Evolutionary conservation across 805 yeast genomes (phyloP).

Genomic region (Barnettozyma botsteinii): DNA sequence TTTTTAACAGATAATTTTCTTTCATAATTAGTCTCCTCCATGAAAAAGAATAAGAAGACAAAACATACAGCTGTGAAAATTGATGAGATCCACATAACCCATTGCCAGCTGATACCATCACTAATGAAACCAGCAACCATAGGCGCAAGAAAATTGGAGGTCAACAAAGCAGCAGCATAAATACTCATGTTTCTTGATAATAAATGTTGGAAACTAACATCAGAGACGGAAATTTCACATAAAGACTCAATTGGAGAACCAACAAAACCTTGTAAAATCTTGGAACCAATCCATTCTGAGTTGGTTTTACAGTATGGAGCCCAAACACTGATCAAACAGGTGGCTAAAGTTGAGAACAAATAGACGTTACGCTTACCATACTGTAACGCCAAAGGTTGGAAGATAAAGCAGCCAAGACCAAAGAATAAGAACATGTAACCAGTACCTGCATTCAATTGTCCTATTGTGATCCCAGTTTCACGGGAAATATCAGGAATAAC

Average conservation of each 20-base stretch:
- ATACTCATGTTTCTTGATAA: conserved; percentile 42
- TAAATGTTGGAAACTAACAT: conserved; percentile 47
- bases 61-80: conserved; percentile 40
- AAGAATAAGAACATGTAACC: conserved; percentile 45
- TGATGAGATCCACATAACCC: conserved; percentile 47
- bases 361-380: conserved; percentile 42
- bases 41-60: conserved; percentile 35
- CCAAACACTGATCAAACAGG: conserved; percentile 35
- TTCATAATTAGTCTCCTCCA: conserved; percentile 53
- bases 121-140: conserved; percentile 53
- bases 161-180: conserved; percentile 48
- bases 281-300: conserved; percentile 33
- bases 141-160: conserved; percentile 53
- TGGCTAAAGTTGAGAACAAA: conserved; percentile 33
- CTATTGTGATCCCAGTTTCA: conserved; percentile 31
- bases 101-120: conserved; percentile 44
- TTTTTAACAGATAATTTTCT: too few relatives aligned
- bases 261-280: conserved; percentile 29
- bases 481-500: conserved; percentile 34
- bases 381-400: conserved; percentile 45
- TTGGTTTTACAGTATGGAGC: conserved; percentile 32
- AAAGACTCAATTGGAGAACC: conserved; percentile 43
- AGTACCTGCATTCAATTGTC: conserved; percentile 40
- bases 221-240: conserved; percentile 44
- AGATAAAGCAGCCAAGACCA: conserved; percentile 44